These are phyloP conservation scores for Zymoseptoria tritici DNA, from an alignment of 2,329 filamentous ascomycete species.

Conservation along the genomic window DNA sequence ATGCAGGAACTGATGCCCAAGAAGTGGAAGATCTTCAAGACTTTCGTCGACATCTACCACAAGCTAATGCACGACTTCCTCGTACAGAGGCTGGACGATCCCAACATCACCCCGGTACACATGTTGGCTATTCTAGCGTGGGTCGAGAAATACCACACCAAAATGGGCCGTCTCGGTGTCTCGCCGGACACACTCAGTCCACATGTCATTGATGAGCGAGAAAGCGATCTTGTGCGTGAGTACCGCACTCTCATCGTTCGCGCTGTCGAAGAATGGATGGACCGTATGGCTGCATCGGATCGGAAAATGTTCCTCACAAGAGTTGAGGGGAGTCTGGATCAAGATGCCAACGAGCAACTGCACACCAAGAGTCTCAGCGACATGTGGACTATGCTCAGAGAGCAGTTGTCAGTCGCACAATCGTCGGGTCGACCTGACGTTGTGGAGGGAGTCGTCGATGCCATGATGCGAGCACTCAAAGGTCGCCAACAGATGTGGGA, in stretches of 20 bases:
- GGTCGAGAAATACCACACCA: slow-evolving; percentile 91
- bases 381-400: slow-evolving; percentile 94
- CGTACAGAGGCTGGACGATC: slow-evolving; percentile 72
- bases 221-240: slow-evolving; percentile 82
- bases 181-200: slow-evolving; percentile 66
- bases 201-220: slow-evolving; percentile 83
- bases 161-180: slow-evolving; percentile 86
- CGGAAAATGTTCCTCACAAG: slow-evolving; percentile 72
- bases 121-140: slow-evolving; percentile 90
- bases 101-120: slow-evolving; percentile 75
- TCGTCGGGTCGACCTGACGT: slow-evolving; percentile 84
- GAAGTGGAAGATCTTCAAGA: slow-evolving; percentile 92
- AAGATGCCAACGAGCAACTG: slow-evolving; percentile 82
- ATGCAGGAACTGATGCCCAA: slow-evolving; percentile 89
- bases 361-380: slow-evolving; percentile 86
- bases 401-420: slow-evolving; percentile 79
- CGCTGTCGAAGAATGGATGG: slow-evolving; percentile 95
- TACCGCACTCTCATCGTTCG: slow-evolving; percentile 94
- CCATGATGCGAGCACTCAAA: slow-evolving; percentile 86
- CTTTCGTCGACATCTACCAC: slow-evolving; percentile 87
- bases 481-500: slow-evolving; percentile 80
- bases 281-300: slow-evolving; percentile 79
- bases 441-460: slow-evolving; percentile 87
- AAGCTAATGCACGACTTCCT: slow-evolving; percentile 92
- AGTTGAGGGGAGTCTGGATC: slow-evolving; percentile 72